phyloP scores from a whole-genome alignment of 179 eudicot genomes.

The Actinidia arguta region DNA sequence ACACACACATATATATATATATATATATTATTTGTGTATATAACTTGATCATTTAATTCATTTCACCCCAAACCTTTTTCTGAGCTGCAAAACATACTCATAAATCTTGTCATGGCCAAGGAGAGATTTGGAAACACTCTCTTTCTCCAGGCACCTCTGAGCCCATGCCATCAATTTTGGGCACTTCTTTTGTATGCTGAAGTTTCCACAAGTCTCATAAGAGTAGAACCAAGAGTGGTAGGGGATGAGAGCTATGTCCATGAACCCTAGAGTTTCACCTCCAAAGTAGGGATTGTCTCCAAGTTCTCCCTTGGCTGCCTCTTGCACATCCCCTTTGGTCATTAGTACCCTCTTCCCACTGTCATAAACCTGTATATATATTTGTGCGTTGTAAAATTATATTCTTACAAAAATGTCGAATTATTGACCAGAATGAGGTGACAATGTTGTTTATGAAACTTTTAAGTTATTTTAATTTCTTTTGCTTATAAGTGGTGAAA shows the following conservation, averaged over 20 bases:
- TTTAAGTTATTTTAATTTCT: no score
- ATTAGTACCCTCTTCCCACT: neutral
- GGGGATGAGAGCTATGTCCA: neutral
- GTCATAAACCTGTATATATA: neutral
- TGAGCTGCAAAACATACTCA: neutral
- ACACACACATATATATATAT: no score
- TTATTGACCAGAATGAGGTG: no score
- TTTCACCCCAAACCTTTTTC: neutral
- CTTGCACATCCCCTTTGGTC: neutral
- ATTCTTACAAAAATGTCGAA: no score
- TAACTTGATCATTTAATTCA: neutral
- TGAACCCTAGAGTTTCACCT: neutral
- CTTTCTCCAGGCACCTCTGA: neutral
- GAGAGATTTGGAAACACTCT: neutral
- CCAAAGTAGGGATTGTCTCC: conserved; percentile 7
- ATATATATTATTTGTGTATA: no score
- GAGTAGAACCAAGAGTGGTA: neutral
- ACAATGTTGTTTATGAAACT: no score
- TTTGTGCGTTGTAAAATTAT: no score
- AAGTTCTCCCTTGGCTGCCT: neutral
- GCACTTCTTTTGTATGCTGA: neutral
- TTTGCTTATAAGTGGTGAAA: no score
- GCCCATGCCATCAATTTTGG: neutral
- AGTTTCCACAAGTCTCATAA: conserved; percentile 6
- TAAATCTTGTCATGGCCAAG: neutral